Evolutionary conservation across 305 asterid genomes (phyloP), one percentile per base, ranked within the genome.

Genomic region (Fraxinus angustifolia): DNA sequence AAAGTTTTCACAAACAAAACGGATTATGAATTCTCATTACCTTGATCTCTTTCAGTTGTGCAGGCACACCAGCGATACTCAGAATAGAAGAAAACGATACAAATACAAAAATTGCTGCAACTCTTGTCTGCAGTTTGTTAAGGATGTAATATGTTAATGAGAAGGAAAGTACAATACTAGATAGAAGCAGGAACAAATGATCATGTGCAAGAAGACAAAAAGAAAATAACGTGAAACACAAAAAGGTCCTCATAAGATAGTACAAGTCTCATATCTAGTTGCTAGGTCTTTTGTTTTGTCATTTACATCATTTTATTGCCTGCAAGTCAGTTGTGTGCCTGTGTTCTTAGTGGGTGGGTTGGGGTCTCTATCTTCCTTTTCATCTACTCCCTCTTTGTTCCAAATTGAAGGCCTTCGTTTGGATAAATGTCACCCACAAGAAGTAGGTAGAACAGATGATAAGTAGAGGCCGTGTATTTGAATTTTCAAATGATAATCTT

Each of bases 1-100:
- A 67, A 28, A 28, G n/a, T 26, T 67, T 4, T 12, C 17, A 21
- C 73, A 67, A 67, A 67, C 38, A 26, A 28, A 5, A 71, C 17
- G 8, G 45, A 71, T 71, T 31, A 38, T 33, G 76, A 71, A 33
- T 71, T 33, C 26, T 1, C 56, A 79, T 84, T 91, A 96, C 99
- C 98, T 94, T 88, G 83, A 91, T 89, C 88, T 96, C 99, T 84
- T 94, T 96, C 86, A 93, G 86, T 65, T 91, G 97, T 21, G 97
- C 94, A 40, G 99, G 98, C 80, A 91, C 92, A 75, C 97, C 97
- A 19, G 98, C 98, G 58, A 92, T 91, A 80, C 98, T 91, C 80
- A 96, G 85, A 83, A 96, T 94, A 34, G 98, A 94, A 34, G 93
- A 84, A 84, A 94, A 94, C 14, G 99, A 94, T 28, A 94, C 87